Evolutionary conservation across 768 basidiomycete species (phyloP).

Genomic region (Kwoniella heveanensis): DNA sequence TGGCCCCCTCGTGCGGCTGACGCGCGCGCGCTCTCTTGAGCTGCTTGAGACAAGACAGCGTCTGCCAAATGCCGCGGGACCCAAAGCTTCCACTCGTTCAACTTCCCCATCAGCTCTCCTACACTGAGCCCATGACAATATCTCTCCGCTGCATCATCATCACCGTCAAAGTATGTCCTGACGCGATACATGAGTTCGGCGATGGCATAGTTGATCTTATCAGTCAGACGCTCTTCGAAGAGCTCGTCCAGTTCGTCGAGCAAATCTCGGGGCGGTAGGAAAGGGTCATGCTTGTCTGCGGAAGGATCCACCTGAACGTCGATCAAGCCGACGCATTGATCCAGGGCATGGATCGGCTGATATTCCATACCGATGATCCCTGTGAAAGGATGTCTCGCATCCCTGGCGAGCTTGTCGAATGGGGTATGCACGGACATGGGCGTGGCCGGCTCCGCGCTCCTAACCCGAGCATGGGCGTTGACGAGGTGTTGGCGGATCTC

Average conservation of each 20-base stretch:
- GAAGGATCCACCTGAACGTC: neutral
- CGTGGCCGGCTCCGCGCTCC: no score
- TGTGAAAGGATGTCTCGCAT: conserved; percentile 66
- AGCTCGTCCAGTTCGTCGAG: conserved; percentile 10
- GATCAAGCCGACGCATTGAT: neutral
- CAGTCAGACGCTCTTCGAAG: conserved; percentile 4
- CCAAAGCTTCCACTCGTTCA: conserved; percentile 11
- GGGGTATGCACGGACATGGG: conserved; percentile 70
- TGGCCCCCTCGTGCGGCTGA: no score
- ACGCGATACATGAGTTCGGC: neutral
- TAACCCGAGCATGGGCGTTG: neutral
- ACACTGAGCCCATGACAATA: conserved; percentile 3
- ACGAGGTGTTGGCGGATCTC: conserved; percentile 15
- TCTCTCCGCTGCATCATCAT: conserved; percentile 11
- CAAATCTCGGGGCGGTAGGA: conserved; percentile 10
- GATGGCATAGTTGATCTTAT: neutral
- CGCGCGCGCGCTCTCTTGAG: neutral
- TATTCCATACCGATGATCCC: neutral
- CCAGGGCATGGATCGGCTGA: neutral
- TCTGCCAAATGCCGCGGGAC: conserved; percentile 3
- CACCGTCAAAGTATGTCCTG: conserved; percentile 2
- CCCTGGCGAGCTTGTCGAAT: conserved; percentile 78
- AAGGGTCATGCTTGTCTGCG: neutral
- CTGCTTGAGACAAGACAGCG: neutral
- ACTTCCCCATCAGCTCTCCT: conserved; percentile 5